These are phyloP conservation scores for Diutina siamensis DNA, from an alignment of 1,139 yeast species.

Conservation along the genomic window DNA sequence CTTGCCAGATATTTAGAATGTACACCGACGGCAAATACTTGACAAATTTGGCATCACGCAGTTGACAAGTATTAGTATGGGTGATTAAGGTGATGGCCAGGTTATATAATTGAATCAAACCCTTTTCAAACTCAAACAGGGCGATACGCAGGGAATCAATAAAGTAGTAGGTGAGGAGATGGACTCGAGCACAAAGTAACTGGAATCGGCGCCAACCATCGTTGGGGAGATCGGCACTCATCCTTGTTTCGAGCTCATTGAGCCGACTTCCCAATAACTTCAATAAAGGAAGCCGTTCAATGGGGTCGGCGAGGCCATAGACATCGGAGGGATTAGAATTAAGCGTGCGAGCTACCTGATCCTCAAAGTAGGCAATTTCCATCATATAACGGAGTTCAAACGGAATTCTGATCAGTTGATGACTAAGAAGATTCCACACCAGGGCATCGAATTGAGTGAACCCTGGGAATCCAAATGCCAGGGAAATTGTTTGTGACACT, in stretches of 20 bases:
- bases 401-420: constrained; percentile 33
- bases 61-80: constrained; percentile 55
- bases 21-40: constrained; percentile 77
- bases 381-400: constrained; percentile 58
- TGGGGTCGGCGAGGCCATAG: constrained; percentile 51
- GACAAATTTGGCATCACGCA: constrained; percentile 50
- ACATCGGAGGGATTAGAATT: constrained; percentile 63
- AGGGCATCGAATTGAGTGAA: constrained; percentile 51
- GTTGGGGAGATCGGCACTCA: constrained; percentile 13
- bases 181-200: constrained; percentile 63
- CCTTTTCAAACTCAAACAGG: constrained; percentile 56
- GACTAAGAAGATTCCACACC: constrained; percentile 1
- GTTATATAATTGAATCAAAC: constrained; percentile 66
- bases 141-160: constrained; percentile 50
- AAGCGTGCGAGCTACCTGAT: constrained; percentile 69
- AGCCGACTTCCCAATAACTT: constrained; percentile 60
- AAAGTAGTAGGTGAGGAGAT: constrained; percentile 69
- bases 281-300: constrained; percentile 64
- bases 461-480: constrained; percentile 91
- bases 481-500: constrained; percentile 80
- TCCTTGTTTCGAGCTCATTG: constrained; percentile 57
- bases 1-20: constrained; percentile 79
- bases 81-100: constrained; percentile 62
- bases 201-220: constrained; percentile 65
- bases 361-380: constrained; percentile 75